Percentiles rank a stretch among this genome's conserved stretches.
phyloP scores from a whole-genome alignment of 1,284 basidiomycete genomes.

The Phellopilus nigrolimitatus region DNA sequence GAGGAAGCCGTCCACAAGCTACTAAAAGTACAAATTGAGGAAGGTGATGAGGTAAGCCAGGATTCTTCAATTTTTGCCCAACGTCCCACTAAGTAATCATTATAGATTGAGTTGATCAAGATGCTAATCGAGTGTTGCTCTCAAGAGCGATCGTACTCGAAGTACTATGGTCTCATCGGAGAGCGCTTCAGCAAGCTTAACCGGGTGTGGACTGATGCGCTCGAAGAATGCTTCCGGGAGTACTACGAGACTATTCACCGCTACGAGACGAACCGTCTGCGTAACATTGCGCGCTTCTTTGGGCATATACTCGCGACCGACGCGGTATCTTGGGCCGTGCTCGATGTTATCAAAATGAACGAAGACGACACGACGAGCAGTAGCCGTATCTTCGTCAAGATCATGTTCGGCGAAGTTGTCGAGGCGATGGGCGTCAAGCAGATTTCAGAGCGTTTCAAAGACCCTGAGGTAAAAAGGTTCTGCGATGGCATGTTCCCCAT shows the following conservation, averaged over 20 bases:
- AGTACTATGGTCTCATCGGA: constrained; percentile 93
- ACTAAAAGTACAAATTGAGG: constrained; percentile 86
- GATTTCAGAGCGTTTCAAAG: constrained; percentile 82
- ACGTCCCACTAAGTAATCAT: background rate
- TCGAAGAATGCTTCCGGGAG: constrained; percentile 83
- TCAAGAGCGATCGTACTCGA: constrained; percentile 95
- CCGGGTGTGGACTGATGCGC: constrained; percentile 87
- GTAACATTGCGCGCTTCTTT: constrained; percentile 96
- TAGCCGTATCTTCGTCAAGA: constrained; percentile 97
- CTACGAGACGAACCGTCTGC: constrained; percentile 96
- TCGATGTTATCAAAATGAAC: constrained; percentile 88
- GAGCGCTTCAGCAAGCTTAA: constrained; percentile 97
- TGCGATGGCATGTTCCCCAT: constrained; percentile 90
- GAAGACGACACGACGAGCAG: constrained; percentile 97
- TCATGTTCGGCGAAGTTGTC: constrained; percentile 91
- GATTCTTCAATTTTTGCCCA: background rate
- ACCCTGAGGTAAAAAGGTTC: constrained; percentile 72
- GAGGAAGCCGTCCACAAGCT: constrained; percentile 99
- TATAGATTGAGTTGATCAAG: constrained; percentile 89
- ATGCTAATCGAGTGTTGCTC: constrained; percentile 99
- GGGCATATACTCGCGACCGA: constrained; percentile 86
- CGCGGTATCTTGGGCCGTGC: constrained; percentile 83
- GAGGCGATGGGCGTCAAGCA: constrained; percentile 88
- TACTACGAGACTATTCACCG: constrained; percentile 98
- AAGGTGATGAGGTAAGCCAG: constrained; percentile 81